Percentiles rank a stretch among this genome's conserved stretches.
These are phyloP conservation scores for Rehmannia glutinosa DNA, from an alignment of 257 asterid genomes.

Conservation along the genomic window DNA sequence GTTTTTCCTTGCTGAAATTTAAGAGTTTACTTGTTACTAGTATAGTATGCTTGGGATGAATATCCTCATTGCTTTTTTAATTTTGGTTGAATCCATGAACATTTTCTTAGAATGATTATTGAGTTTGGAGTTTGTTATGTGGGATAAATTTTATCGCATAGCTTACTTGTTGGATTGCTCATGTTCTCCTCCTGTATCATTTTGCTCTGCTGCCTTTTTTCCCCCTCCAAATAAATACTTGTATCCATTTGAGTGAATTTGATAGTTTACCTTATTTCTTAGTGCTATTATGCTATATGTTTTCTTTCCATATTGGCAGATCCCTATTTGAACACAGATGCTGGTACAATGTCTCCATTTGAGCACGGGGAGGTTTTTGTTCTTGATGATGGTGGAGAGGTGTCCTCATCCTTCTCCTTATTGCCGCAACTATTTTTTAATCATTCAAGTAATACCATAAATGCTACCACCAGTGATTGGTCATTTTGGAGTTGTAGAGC, in stretches of 20 bases:
- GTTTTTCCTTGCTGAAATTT: no score
- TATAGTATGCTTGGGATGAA: no score
- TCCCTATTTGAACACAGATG: constrained; percentile 93
- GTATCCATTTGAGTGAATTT: background rate
- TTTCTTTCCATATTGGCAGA: constrained; percentile 40
- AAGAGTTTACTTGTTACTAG: no score
- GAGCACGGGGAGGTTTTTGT: constrained; percentile 99
- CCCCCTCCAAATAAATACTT: background rate
- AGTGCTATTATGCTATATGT: background rate
- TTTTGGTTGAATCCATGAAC: no score
- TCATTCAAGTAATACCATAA: background rate
- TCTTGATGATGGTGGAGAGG: constrained; percentile 99
- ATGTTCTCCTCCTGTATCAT: background rate
- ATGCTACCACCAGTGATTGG: background rate
- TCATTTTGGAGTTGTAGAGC: constrained; percentile 3
- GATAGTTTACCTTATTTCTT: background rate
- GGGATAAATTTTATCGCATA: no score
- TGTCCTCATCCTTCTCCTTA: constrained; percentile 18
- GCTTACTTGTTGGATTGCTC: background rate
- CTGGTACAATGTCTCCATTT: constrained; percentile 99
- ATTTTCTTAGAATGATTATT: background rate
- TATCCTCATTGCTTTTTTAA: no score
- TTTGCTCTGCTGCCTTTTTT: background rate
- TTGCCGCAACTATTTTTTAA: background rate
- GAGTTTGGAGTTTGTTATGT: background rate